Evolutionary conservation across 768 basidiomycete genomes (phyloP).

Genomic region (Obba rivulosa): DNA sequence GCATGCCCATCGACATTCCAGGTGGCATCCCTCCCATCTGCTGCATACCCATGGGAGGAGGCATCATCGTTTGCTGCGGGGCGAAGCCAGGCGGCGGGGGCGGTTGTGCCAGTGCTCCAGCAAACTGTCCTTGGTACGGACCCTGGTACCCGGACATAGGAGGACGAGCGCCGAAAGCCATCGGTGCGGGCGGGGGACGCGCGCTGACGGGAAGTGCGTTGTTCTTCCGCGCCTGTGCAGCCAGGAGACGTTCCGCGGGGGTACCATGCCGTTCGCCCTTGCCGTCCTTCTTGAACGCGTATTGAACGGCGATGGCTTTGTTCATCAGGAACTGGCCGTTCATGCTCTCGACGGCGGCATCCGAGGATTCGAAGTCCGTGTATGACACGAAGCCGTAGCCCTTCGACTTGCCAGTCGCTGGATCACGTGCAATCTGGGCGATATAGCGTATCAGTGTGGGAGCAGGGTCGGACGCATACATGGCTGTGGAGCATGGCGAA

Average conservation of each 20-base stretch:
- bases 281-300: constrained; percentile 99
- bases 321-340: constrained; percentile 98
- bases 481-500: constrained; percentile 6
- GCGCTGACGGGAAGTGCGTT: constrained; percentile 79
- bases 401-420: constrained; percentile 79
- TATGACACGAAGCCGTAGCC: constrained; percentile 98
- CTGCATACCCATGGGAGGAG: constrained; percentile 30
- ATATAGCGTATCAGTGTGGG: not conserved
- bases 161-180: constrained; percentile 63
- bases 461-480: not conserved
- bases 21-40: constrained; percentile 29
- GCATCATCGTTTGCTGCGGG: constrained; percentile 63
- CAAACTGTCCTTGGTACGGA: constrained; percentile 89
- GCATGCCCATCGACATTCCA: constrained; percentile 37
- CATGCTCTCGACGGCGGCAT: constrained; percentile 95
- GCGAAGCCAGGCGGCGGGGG: constrained; percentile 80
- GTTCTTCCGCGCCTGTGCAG: constrained; percentile 93
- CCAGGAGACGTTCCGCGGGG: constrained; percentile 91
- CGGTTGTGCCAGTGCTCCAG: constrained; percentile 69
- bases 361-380: constrained; percentile 96
- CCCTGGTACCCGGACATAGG: constrained; percentile 69
- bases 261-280: constrained; percentile 98
- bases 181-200: constrained; percentile 70
- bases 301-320: constrained; percentile 95
- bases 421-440: constrained; percentile 84